Percentiles rank a stretch among this genome's conserved stretches.
phyloP scores from a whole-genome alignment of 306 rosid genomes.

The Rubus parviflorus region DNA sequence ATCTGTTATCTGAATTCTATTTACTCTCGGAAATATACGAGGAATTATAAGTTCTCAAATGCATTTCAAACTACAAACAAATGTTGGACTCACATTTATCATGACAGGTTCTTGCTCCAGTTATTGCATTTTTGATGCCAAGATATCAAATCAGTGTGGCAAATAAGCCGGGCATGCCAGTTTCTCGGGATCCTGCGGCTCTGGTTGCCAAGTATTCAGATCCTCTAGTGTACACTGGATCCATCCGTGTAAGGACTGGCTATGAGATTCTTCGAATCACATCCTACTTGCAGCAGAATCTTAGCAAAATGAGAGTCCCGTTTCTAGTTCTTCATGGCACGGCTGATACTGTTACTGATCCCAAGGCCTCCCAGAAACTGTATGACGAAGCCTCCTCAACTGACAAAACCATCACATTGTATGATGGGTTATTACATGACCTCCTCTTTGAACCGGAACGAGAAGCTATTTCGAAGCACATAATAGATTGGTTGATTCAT shows the following conservation, averaged over 20 bases:
- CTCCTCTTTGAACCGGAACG: constrained; percentile 85
- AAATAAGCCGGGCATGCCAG: constrained; percentile 55
- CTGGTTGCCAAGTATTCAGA: constrained; percentile 78
- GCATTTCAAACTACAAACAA: neutral
- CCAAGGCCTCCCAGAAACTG: constrained; percentile 60
- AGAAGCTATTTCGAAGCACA: constrained; percentile 47
- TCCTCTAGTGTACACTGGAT: constrained; percentile 77
- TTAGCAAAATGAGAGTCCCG: constrained; percentile 61
- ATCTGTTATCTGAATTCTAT: neutral
- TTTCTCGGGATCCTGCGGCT: constrained; percentile 81
- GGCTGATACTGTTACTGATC: constrained; percentile 81
- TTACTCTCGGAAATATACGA: neutral
- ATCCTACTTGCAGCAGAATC: constrained; percentile 66
- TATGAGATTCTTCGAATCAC: constrained; percentile 73
- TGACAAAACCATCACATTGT: constrained; percentile 74
- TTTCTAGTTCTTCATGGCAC: constrained; percentile 87
- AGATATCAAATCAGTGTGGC: constrained; percentile 63
- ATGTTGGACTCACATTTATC: constrained; percentile 5
- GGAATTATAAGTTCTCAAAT: too few relatives aligned
- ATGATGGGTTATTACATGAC: constrained; percentile 72
- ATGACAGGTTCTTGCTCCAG: constrained; percentile 72
- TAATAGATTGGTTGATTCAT: constrained; percentile 68
- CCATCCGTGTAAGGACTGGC: constrained; percentile 74
- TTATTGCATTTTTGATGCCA: constrained; percentile 68
- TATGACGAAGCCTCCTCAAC: constrained; percentile 69